Evolutionary conservation across 2,329 filamentous ascomycete species (phyloP).

Genomic region (Alternaria alternata): DNA sequence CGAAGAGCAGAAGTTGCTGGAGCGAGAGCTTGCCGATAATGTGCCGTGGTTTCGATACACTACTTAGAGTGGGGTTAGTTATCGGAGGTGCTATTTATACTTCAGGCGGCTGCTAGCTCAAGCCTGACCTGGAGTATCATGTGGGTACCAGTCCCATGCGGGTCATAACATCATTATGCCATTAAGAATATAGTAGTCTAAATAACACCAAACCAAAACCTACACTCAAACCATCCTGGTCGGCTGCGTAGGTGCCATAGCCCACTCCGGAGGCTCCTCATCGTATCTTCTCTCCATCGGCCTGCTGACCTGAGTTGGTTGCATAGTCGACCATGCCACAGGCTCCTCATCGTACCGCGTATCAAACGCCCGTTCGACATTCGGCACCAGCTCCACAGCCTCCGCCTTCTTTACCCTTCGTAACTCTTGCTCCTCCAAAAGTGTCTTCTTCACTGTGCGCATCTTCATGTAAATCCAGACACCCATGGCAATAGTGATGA

Average conservation of each 20-base stretch:
- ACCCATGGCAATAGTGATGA: constrained; percentile 42
- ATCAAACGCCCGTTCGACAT: constrained; percentile 28
- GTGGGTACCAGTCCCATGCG: background rate
- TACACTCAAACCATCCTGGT: constrained; percentile 25
- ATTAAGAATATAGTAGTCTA: constrained; percentile 19
- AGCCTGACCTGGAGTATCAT: background rate
- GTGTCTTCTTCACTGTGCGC: constrained; percentile 41
- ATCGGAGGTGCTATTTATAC: background rate
- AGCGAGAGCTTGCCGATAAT: constrained; percentile 65
- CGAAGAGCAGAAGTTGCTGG: constrained; percentile 60
- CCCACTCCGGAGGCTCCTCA: constrained; percentile 15
- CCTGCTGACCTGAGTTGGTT: constrained; percentile 23
- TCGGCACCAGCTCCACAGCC: constrained; percentile 28
- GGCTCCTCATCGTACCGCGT: constrained; percentile 30
- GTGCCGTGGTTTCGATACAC: constrained; percentile 57
- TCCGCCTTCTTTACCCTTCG: constrained; percentile 8
- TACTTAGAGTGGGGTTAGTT: constrained; percentile 10
- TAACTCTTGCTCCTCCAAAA: constrained; percentile 34
- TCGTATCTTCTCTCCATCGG: constrained; percentile 13
- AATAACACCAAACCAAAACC: background rate
- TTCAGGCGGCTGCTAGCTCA: background rate
- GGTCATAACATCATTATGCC: constrained; percentile 25
- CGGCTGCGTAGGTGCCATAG: constrained; percentile 30
- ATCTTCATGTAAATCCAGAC: constrained; percentile 48
- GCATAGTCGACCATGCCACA: constrained; percentile 23